These are phyloP conservation scores for Babjeviella inositovora DNA, from an alignment of 805 yeast species.

Conservation along the genomic window DNA sequence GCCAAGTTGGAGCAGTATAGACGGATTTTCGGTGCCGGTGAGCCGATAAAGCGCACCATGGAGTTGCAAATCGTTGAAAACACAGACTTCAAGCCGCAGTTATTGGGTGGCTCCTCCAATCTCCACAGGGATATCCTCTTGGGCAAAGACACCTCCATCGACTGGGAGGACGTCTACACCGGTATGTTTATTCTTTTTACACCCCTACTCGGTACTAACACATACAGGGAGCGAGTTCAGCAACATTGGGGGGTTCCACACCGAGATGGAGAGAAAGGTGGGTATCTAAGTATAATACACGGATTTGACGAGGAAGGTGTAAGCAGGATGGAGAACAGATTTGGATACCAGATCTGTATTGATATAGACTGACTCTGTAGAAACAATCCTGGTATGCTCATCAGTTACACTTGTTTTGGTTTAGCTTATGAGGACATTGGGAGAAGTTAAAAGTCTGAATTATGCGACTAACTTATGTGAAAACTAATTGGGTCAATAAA, in stretches of 20 bases:
- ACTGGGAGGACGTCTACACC: slow-evolving; percentile 87
- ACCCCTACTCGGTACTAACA: background rate
- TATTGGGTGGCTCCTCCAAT: slow-evolving; percentile 39
- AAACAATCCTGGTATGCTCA: too few species aligned
- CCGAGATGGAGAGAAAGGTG: slow-evolving; percentile 53
- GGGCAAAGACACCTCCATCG: slow-evolving; percentile 63
- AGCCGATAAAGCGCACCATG: slow-evolving; percentile 85
- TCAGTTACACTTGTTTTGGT: too few species aligned
- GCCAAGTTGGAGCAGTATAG: slow-evolving; percentile 65
- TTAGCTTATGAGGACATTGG: too few species aligned
- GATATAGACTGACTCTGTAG: too few species aligned
- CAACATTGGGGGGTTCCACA: slow-evolving; percentile 46
- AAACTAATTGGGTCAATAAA: too few species aligned
- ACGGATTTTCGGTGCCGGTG: slow-evolving; percentile 82
- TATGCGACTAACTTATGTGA: too few species aligned
- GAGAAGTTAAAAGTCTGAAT: too few species aligned
- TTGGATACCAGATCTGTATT: too few species aligned
- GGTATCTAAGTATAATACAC: slow-evolving; percentile 28
- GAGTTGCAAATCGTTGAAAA: slow-evolving; percentile 61
- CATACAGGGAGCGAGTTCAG: slow-evolving; percentile 9
- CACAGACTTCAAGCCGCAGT: slow-evolving; percentile 53
- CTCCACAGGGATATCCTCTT: slow-evolving; percentile 65
- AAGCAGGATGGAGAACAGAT: too few species aligned
- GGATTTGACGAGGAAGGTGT: background rate
- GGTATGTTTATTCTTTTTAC: slow-evolving; percentile 13